A percentile compares a stretch with the other conserved stretches of the same genome.
Conservation (phyloP, 1,284 basidiomycete genomes). For the Takashimella koratensis region DNA sequence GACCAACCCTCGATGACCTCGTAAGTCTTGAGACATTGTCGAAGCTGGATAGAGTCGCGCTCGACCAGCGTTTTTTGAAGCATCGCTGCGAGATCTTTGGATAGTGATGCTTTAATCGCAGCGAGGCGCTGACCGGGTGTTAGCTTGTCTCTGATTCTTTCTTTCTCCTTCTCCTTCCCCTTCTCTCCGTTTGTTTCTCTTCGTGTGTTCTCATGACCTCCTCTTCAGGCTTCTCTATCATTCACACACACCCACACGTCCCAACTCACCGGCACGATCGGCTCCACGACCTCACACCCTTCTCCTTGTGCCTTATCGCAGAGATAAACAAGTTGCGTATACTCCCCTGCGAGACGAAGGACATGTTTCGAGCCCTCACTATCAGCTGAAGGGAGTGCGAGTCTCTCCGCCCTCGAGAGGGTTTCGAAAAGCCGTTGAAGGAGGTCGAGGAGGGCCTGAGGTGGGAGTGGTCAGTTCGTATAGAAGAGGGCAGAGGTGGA, state of each 20-base stretch:
- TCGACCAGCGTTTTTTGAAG: constrained; percentile 57
- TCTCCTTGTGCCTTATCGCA: constrained; percentile 72
- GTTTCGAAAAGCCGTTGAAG: constrained; percentile 86
- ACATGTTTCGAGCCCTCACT: constrained; percentile 61
- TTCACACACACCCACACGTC: too few relatives aligned
- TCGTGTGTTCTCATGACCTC: too few relatives aligned
- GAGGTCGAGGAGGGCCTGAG: constrained; percentile 75
- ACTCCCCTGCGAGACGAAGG: constrained; percentile 79
- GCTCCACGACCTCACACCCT: constrained; percentile 70
- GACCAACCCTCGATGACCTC: constrained; percentile 73
- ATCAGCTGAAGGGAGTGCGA: constrained; percentile 48
- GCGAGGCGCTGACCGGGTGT: constrained; percentile 69
- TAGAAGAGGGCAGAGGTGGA: too few relatives aligned
- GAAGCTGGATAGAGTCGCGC: constrained; percentile 55
- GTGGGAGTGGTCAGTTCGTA: too few relatives aligned
- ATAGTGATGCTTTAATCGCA: constrained; percentile 71
- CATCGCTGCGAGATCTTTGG: constrained; percentile 74
- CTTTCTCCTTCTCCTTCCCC: too few relatives aligned
- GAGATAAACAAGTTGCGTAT: constrained; percentile 88
- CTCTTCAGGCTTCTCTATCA: too few relatives aligned
- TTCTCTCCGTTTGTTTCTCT: too few relatives aligned
- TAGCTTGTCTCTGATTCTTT: too few relatives aligned
- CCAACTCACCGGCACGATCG: constrained; percentile 79
- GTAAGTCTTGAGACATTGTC: constrained; percentile 77
- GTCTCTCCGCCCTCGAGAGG: constrained; percentile 71